Conservation (phyloP, 345 rosid species). For the Aurinia saxatilis region DNA sequence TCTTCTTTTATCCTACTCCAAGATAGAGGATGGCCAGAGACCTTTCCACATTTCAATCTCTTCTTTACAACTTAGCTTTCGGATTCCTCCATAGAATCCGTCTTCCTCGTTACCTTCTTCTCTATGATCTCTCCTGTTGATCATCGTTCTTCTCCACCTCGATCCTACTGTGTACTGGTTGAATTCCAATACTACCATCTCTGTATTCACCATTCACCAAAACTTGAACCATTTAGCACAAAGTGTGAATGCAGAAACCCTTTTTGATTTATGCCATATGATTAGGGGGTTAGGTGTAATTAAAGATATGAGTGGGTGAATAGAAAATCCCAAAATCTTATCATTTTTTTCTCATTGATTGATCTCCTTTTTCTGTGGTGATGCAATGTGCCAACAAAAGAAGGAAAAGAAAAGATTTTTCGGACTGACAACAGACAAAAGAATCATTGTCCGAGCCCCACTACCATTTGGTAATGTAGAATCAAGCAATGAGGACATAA, state of each 20-base stretch:
- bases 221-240: background rate
- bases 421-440: conserved; percentile 37
- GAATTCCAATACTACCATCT: conserved; percentile 38
- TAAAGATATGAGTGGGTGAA: conserved; percentile 1
- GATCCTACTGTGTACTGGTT: conserved; percentile 67
- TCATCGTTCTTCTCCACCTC: conserved; percentile 57
- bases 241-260: background rate
- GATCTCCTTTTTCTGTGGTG: conserved; percentile 8
- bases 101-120: conserved; percentile 83
- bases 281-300: conserved; percentile 1
- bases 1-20: conserved; percentile 28
- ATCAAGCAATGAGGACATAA: background rate
- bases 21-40: conserved; percentile 59
- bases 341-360: background rate
- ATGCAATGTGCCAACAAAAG: conserved; percentile 14
- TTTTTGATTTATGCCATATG: background rate
- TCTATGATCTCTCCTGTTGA: conserved; percentile 55
- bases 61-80: conserved; percentile 46
- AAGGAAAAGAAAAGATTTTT: background rate
- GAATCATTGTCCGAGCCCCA: conserved; percentile 28
- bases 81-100: conserved; percentile 87
- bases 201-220: conserved; percentile 37
- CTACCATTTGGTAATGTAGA: background rate
- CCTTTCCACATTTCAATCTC: conserved; percentile 65
- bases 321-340: background rate